Conservation (phyloP, 176 grass and related monocot genomes). For the Triticum urartu region DNA sequence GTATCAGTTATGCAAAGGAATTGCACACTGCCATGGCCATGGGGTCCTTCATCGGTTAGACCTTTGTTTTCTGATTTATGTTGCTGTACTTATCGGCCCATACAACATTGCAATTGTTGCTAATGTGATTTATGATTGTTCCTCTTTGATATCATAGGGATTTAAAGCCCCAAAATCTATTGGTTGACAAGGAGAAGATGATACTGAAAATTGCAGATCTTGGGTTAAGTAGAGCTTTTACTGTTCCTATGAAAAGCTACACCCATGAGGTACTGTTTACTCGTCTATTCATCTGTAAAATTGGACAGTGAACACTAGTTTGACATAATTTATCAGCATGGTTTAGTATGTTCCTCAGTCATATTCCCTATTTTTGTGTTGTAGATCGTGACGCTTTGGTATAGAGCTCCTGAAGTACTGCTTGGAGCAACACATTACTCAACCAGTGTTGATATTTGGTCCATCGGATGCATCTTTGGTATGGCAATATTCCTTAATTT, state of each 20-base stretch:
- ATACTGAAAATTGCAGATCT: slow-evolving; percentile 95
- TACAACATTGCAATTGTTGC: not conserved
- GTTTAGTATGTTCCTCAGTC: not conserved
- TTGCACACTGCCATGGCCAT: slow-evolving; percentile 89
- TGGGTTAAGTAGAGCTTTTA: slow-evolving; percentile 80
- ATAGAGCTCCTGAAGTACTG: slow-evolving; percentile 96
- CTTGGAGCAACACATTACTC: slow-evolving; percentile 91
- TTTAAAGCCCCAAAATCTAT: slow-evolving; percentile 91
- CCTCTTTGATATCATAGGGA: slow-evolving; percentile 47
- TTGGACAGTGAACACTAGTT: not conserved
- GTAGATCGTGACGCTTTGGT: slow-evolving; percentile 96
- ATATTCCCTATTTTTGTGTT: not conserved
- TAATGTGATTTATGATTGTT: not conserved
- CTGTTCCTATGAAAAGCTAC: slow-evolving; percentile 91
- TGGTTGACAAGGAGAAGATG: slow-evolving; percentile 97
- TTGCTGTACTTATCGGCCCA: not conserved
- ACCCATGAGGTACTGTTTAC: slow-evolving; percentile 77
- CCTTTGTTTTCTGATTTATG: slow-evolving; percentile 8
- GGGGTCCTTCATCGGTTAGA: slow-evolving; percentile 93
- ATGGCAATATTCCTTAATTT: slow-evolving; percentile 7
- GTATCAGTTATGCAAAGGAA: slow-evolving; percentile 90
- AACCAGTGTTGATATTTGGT: slow-evolving; percentile 94
- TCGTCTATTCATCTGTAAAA: not conserved
- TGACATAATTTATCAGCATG: not conserved
- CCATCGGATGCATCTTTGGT: slow-evolving; percentile 94